Base-by-base conservation (phyloP, 805 yeast species). In the Candida lessepsii region DNA sequence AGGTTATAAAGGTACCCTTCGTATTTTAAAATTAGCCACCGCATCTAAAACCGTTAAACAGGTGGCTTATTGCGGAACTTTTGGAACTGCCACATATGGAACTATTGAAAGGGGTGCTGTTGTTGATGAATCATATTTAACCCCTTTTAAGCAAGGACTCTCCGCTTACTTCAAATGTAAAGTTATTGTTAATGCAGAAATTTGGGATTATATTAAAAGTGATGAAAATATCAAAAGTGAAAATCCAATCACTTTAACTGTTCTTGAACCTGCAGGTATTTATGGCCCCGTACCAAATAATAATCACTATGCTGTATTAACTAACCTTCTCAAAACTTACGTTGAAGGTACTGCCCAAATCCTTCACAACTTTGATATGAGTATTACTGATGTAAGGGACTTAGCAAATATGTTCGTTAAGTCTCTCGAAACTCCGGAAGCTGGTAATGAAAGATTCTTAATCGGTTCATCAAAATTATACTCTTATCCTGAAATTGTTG, bases 181-280 rank as follows among this genome's bases (percentile, higher is more conserved):
- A 15, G 25, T 42, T 18, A 15, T 41, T 9, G 41, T 39, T 15
- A 44, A 45, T 14, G 24, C 33, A 11, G 35, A 35, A 17, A 30
- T 35, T 5, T 41, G 44, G 41, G 42, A 47, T 7, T 48, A 32
- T 24, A 20, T 39, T 16, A 48, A 29, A 10, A 35, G 43, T 15
- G 40, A 37, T 14, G 45, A 23, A 11, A 42, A 42, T 16, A 16
- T 10, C 5, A 23, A 37, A 9, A 18, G 37, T 4, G 21, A 15
- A 5, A 9, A 20, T n/a, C 44, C 44, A 4, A 29, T 37, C 1
- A 25, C 24, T 10, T 23, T 45, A n/a, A 31, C 35, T 17, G 37
- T 20, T 14, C 11, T 45, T 15, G 15, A 28, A 10, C 48, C 48
- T 3, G 29, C 9, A 16, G 42, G 28, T 4, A 38, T 45, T 25